Conservation (phyloP, 1,284 basidiomycete genomes). For the Leccinum ponderosum region DNA sequence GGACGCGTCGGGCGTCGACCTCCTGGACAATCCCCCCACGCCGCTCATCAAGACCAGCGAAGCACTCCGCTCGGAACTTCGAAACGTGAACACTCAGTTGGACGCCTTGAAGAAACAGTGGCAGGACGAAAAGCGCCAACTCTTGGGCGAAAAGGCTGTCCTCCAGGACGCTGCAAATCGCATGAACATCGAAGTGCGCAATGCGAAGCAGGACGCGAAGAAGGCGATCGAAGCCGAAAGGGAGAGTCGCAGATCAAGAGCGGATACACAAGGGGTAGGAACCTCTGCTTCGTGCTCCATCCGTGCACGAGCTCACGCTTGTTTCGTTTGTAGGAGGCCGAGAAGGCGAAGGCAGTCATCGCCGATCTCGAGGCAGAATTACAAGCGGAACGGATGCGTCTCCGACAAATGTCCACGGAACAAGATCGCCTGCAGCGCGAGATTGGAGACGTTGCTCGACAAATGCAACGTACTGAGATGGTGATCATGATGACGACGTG, state of each 20-base stretch:
- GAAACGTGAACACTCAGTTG: constrained; percentile 61
- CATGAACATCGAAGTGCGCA: constrained; percentile 42
- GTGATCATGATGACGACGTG: constrained; percentile 35
- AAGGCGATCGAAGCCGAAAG: constrained; percentile 45
- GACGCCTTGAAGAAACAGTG: constrained; percentile 62
- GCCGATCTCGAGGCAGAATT: constrained; percentile 68
- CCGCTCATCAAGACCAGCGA: constrained; percentile 66
- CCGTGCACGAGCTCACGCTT: constrained; percentile 5
- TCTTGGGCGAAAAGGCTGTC: constrained; percentile 60
- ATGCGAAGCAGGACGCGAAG: constrained; percentile 28
- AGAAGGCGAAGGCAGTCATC: constrained; percentile 62
- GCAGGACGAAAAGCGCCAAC: constrained; percentile 60
- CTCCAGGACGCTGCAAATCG: constrained; percentile 68
- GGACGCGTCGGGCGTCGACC: constrained; percentile 47
- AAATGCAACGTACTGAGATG: constrained; percentile 61
- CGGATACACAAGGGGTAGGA: constrained; percentile 58
- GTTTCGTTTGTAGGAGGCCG: constrained; percentile 55
- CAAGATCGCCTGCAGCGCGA: constrained; percentile 61
- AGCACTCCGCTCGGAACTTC: constrained; percentile 55
- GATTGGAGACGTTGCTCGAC: constrained; percentile 57
- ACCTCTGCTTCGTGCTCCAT: not conserved
- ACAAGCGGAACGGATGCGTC: constrained; percentile 61
- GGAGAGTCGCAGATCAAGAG: constrained; percentile 44
- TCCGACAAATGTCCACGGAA: constrained; percentile 62
- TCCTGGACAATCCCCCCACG: constrained; percentile 58